A percentile compares a stretch with the other conserved stretches of the same genome.
Conservation (phyloP, 345 rosid species). For the Camelina neglecta region DNA sequence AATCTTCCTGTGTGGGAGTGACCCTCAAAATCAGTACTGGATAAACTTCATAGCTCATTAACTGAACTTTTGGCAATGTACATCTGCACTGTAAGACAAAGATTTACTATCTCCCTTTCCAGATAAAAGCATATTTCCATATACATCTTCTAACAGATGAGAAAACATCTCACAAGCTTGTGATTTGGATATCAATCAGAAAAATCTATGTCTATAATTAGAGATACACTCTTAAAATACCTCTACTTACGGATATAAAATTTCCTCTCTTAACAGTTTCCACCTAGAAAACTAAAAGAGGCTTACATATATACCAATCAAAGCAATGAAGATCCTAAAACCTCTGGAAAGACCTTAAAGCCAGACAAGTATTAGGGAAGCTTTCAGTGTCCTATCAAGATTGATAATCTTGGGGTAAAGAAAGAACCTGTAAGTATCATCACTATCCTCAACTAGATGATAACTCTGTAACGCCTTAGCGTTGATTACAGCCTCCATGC, state of each 20-base stretch:
- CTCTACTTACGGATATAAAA: neutral
- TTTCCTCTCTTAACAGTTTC: constrained; percentile 3
- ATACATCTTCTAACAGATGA: neutral
- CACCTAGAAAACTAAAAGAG: neutral
- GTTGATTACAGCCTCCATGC: constrained; percentile 71
- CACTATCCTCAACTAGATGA: constrained; percentile 51
- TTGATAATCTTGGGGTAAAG: neutral
- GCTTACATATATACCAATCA: neutral
- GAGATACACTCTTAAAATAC: neutral
- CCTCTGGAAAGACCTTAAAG: constrained; percentile 10
- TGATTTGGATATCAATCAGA: neutral
- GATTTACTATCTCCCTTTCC: constrained; percentile 25
- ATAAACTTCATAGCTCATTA: constrained; percentile 73
- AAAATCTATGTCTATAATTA: neutral
- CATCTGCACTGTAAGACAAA: constrained; percentile 58
- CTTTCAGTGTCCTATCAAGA: neutral
- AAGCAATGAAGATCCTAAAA: neutral
- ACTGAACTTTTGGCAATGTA: constrained; percentile 60
- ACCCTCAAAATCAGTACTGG: constrained; percentile 77
- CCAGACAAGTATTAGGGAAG: constrained; percentile 19
- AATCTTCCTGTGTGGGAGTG: constrained; percentile 59
- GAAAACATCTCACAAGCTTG: neutral
- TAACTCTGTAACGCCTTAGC: constrained; percentile 64
- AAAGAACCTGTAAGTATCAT: constrained; percentile 66
- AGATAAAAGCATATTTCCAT: neutral